phyloP scores from a whole-genome alignment of 2,329 filamentous ascomycete genomes.

The Fusarium palustre region DNA sequence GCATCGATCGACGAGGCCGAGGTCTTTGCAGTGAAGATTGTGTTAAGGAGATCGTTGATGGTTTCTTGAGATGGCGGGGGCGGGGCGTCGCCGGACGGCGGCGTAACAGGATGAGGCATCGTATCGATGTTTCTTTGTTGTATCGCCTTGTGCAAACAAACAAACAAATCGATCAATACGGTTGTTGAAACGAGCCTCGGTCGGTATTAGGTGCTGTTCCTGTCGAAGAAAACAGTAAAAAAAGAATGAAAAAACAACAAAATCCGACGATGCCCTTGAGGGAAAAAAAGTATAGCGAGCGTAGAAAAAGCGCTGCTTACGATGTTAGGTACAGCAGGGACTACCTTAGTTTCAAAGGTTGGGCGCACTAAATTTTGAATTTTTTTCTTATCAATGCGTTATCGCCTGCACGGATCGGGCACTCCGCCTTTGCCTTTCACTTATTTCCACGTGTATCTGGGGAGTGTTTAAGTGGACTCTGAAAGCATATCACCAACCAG shows the following conservation, averaged over 20 bases:
- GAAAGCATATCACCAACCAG: neutral
- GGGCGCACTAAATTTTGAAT: slow-evolving; percentile 34
- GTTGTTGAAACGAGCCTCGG: slow-evolving; percentile 34
- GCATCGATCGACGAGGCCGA: slow-evolving; percentile 76
- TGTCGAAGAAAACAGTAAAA: slow-evolving; percentile 12
- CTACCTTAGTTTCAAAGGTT: slow-evolving; percentile 31
- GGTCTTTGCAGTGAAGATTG: slow-evolving; percentile 75
- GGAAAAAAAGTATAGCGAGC: slow-evolving; percentile 32
- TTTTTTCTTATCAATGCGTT: slow-evolving; percentile 40
- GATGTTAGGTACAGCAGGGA: slow-evolving; percentile 30
- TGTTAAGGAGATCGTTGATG: slow-evolving; percentile 71
- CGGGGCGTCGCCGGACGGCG: slow-evolving; percentile 60
- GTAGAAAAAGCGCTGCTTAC: slow-evolving; percentile 43
- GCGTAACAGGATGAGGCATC: slow-evolving; percentile 64
- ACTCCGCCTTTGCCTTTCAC: slow-evolving; percentile 14
- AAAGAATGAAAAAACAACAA: slow-evolving; percentile 23
- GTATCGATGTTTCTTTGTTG: slow-evolving; percentile 34
- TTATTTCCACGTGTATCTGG: slow-evolving; percentile 43
- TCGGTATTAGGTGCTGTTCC: slow-evolving; percentile 26
- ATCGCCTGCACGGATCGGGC: slow-evolving; percentile 28
- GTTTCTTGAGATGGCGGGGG: slow-evolving; percentile 74
- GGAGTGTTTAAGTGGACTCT: slow-evolving; percentile 28
- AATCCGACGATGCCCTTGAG: slow-evolving; percentile 47
- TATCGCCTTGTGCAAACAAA: neutral
- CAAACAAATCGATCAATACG: neutral